Base-by-base conservation (phyloP, 2,329 filamentous ascomycete genomes). In the Lecanicillium sp. region DNA sequence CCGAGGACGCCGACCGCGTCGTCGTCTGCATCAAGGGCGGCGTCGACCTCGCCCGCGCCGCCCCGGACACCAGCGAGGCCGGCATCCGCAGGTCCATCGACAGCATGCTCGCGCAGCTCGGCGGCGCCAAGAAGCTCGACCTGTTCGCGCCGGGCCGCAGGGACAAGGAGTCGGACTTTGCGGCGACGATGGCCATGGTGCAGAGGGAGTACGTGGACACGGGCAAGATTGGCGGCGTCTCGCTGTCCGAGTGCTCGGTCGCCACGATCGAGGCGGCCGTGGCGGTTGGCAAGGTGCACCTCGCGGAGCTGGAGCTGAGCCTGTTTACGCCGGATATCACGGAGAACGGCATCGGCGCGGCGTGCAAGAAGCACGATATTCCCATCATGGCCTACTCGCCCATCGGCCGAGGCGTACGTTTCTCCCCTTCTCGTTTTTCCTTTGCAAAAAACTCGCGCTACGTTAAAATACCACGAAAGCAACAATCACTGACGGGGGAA, bases 341-440 rank as follows among this genome's bases (percentile, higher is more conserved):
- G 21, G 62, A 60, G 19, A 78, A 79, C 54, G 75, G 77, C 2
- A 64, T 81, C 29, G 71, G 72, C 3, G 69, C 68, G 2, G 72
- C 77, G 0, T 84, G 80, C 57, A 73, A 69, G 0, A 74, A 90
- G 60, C 64, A 85, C 38, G 68, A 72, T 39, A 88, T 91, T 51
- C 82, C 84, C 0, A 67, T 90, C 40, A 66, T 88, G 29, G 84
- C 83, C 0, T 90, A 89, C 65, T 84, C 83, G 37, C 86, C 87
- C 1, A 70, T 90, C 0, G 82, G 85, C 4, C 69, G 77, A 21
- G 74, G 75, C 2, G 67, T 70, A 60, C 57, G 67, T 61, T 8
- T 14, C 9, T 15, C 27, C 33, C 12, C 37, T 26, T 30, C 12
- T 19, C 30, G n/a, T n/a, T n/a, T n/a, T n/a, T n/a, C n/a, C n/a